These are phyloP conservation scores for Xylariaceae sp. DNA, from an alignment of 2,329 filamentous ascomycete genomes.

Conservation along the genomic window DNA sequence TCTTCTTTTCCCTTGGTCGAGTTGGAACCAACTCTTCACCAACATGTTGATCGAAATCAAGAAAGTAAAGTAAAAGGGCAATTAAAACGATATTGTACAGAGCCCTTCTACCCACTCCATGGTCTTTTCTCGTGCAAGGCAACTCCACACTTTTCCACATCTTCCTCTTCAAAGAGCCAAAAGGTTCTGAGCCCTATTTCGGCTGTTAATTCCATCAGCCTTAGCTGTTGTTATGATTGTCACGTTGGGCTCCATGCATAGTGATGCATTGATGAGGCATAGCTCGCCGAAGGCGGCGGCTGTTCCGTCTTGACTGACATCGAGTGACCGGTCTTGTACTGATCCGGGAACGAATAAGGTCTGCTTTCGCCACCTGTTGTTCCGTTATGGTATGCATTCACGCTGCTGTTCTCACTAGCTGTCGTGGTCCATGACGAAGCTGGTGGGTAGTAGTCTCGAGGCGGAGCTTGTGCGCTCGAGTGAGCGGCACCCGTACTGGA, in stretches of 20 bases:
- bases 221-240: too few species aligned
- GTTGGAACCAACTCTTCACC: too few species aligned
- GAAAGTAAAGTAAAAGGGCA: too few species aligned
- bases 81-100: too few species aligned
- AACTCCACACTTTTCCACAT: too few species aligned
- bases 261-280: conserved; percentile 49
- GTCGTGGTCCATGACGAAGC: conserved; percentile 50
- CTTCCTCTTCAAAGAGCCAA: too few species aligned
- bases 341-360: conserved; percentile 47
- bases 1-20: too few species aligned
- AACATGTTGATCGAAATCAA: too few species aligned
- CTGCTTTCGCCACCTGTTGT: conserved; percentile 40
- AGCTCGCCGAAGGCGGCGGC: conserved; percentile 39
- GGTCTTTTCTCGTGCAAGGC: too few species aligned
- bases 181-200: too few species aligned
- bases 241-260: conserved; percentile 56
- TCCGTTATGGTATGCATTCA: conserved; percentile 39
- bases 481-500: conserved; percentile 12
- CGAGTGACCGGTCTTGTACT: conserved; percentile 41
- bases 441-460: conserved; percentile 53
- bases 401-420: conserved; percentile 42
- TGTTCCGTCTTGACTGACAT: conserved; percentile 34
- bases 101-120: too few species aligned
- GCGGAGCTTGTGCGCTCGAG: conserved; percentile 28
- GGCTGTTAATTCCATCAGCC: too few species aligned